phyloP scores from a whole-genome alignment of 2,329 filamentous ascomycete species.

The Aureobasidium pullulans region DNA sequence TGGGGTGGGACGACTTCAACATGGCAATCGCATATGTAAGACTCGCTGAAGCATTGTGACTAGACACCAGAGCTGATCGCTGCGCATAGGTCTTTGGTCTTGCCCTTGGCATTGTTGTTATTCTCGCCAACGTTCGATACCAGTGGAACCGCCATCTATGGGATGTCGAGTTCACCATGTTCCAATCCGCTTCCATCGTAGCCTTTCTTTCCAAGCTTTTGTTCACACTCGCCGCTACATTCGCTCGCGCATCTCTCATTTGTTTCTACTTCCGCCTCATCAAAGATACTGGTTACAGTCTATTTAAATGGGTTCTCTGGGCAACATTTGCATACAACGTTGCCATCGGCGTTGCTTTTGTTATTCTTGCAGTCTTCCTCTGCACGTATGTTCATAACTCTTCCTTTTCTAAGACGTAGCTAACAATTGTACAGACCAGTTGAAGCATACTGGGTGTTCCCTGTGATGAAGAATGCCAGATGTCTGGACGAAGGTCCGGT shows the following conservation, averaged over 20 bases:
- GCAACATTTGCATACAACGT: constrained; percentile 31
- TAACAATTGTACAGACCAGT: constrained; percentile 28
- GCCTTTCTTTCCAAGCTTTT: constrained; percentile 37
- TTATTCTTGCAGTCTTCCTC: constrained; percentile 31
- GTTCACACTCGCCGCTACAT: constrained; percentile 35
- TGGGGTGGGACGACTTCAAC: constrained; percentile 36
- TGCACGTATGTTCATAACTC: constrained; percentile 28
- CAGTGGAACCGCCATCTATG: constrained; percentile 39
- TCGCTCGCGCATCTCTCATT: constrained; percentile 38
- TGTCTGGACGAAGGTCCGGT: constrained; percentile 36
- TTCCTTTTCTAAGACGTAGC: not conserved
- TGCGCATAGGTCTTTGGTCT: constrained; percentile 17
- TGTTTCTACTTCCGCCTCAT: constrained; percentile 41
- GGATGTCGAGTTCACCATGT: constrained; percentile 29
- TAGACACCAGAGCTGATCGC: not conserved
- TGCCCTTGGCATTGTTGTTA: constrained; percentile 31
- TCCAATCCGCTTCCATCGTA: constrained; percentile 28
- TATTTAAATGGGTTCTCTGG: constrained; percentile 36
- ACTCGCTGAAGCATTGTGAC: not conserved
- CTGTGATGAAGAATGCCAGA: constrained; percentile 23
- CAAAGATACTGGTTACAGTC: constrained; percentile 31
- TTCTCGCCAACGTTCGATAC: constrained; percentile 35
- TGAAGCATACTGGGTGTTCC: constrained; percentile 35
- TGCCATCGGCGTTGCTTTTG: constrained; percentile 31
- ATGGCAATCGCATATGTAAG: constrained; percentile 34